These are phyloP conservation scores for Alternaria postmessia DNA, from an alignment of 2,329 filamentous ascomycete genomes.

Conservation along the genomic window DNA sequence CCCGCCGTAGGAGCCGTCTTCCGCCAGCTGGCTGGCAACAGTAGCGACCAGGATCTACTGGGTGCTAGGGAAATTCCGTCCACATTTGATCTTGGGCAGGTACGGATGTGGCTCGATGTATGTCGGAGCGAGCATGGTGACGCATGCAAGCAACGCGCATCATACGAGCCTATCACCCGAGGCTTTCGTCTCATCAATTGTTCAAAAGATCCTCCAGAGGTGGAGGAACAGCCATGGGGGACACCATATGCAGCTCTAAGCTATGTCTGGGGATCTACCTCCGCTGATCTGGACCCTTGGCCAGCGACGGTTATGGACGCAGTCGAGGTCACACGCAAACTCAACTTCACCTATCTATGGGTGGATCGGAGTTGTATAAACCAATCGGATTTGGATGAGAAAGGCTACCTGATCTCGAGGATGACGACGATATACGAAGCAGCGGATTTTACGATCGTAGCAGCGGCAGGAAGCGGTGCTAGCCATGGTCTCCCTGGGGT, in stretches of 20 bases:
- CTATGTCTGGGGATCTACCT: constrained; percentile 23
- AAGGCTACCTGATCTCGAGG: constrained; percentile 12
- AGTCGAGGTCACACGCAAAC: constrained; percentile 7
- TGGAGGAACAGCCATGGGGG: constrained; percentile 18
- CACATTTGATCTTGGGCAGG: constrained; percentile 1
- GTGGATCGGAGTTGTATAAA: constrained; percentile 20
- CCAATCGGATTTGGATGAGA: constrained; percentile 10
- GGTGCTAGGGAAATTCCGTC: background rate
- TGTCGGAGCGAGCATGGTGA: constrained; percentile 11
- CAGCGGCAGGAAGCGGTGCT: constrained; percentile 12
- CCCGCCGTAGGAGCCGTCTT: constrained; percentile 16
- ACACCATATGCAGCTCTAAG: constrained; percentile 21
- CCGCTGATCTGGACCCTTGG: constrained; percentile 3
- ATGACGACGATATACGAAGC: constrained; percentile 23
- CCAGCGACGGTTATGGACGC: constrained; percentile 18
- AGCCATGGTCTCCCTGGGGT: constrained; percentile 17
- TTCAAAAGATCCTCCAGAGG: constrained; percentile 1
- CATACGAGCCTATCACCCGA: constrained; percentile 8
- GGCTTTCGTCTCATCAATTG: constrained; percentile 23
- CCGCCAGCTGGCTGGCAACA: background rate
- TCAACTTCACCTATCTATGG: constrained; percentile 16
- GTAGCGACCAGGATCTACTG: background rate
- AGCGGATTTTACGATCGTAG: constrained; percentile 22
- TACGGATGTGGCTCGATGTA: constrained; percentile 8
- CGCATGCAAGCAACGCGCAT: constrained; percentile 11